Percentiles rank a stretch among this genome's conserved stretches.
These are phyloP conservation scores for Sanghuangporus weigelae DNA, from an alignment of 1,284 basidiomycete genomes.

Conservation along the genomic window DNA sequence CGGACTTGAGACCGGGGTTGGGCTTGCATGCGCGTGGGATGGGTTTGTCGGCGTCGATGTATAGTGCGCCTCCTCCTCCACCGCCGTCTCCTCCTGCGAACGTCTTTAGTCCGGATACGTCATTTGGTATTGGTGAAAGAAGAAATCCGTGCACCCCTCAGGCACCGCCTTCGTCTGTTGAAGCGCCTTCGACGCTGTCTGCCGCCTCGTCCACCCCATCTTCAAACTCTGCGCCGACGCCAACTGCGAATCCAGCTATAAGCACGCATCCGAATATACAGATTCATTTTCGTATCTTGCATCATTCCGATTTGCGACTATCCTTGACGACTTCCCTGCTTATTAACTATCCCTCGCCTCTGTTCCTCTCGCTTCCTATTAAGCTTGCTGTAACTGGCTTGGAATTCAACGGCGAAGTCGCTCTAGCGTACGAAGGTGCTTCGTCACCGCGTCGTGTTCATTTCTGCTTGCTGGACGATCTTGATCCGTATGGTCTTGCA, in stretches of 20 bases:
- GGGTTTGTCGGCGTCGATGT: conserved; percentile 9
- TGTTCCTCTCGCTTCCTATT: conserved; percentile 96
- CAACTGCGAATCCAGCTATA: conserved; percentile 24
- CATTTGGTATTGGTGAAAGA: neutral
- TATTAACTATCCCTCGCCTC: conserved; percentile 92
- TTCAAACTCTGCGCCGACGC: neutral
- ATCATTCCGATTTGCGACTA: conserved; percentile 75
- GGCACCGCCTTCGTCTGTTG: neutral
- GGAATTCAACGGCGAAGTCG: conserved; percentile 81
- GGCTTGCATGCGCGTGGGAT: conserved; percentile 5
- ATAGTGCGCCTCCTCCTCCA: neutral
- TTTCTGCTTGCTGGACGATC: conserved; percentile 82
- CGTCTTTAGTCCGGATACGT: neutral
- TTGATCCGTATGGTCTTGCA: conserved; percentile 73
- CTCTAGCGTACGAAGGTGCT: conserved; percentile 87
- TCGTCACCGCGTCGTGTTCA: conserved; percentile 66
- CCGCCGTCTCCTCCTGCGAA: neutral
- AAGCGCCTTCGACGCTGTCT: neutral
- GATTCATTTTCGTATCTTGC: conserved; percentile 67
- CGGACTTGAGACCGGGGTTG: conserved; percentile 29
- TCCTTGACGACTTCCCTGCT: conserved; percentile 89
- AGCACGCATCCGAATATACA: conserved; percentile 63
- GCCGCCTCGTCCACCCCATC: neutral
- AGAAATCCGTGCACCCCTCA: neutral
- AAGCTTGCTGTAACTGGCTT: conserved; percentile 87